Percentiles rank a stretch among this genome's conserved stretches.
Evolutionary conservation across 192 early-diverging fungal species (phyloP).

Genomic region (Obelidium mucronatum): DNA sequence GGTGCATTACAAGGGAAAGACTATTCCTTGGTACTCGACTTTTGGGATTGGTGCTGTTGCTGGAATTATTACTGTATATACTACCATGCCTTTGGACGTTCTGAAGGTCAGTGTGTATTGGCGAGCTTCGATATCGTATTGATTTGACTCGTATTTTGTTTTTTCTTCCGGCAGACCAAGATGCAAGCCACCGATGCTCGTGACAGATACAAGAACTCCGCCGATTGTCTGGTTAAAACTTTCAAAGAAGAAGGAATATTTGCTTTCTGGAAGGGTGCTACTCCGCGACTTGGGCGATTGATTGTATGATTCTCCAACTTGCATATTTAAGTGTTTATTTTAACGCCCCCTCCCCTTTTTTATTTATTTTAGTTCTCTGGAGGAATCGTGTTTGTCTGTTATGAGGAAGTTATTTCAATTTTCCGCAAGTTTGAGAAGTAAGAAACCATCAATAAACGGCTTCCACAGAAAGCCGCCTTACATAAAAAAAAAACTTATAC

Average conservation of each 20-base stretch:
- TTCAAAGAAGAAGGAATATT: constrained; percentile 77
- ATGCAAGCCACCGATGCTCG: constrained; percentile 88
- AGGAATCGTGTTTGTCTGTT: constrained; percentile 85
- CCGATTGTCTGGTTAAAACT: constrained; percentile 77
- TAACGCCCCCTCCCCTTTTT: background rate
- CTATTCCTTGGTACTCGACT: constrained; percentile 56
- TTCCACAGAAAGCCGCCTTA: background rate
- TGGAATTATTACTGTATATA: constrained; percentile 92
- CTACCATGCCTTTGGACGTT: constrained; percentile 98
- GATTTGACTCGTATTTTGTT: background rate
- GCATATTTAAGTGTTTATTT: background rate
- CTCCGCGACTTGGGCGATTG: constrained; percentile 85
- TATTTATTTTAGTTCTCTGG: constrained; percentile 70
- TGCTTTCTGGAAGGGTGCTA: constrained; percentile 96
- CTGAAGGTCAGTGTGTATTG: constrained; percentile 64
- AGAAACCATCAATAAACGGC: background rate
- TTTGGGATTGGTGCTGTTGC: constrained; percentile 82
- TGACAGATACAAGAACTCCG: constrained; percentile 69
- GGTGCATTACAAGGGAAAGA: constrained; percentile 44
- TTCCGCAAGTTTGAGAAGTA: constrained; percentile 37
- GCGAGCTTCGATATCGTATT: background rate
- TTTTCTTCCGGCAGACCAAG: constrained; percentile 61
- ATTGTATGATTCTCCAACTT: constrained; percentile 63
- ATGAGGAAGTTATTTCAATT: constrained; percentile 71
- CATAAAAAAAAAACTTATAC: background rate